Evolutionary conservation across 208 protist species (phyloP).

Genomic region (Trypanosoma platydactyli): DNA sequence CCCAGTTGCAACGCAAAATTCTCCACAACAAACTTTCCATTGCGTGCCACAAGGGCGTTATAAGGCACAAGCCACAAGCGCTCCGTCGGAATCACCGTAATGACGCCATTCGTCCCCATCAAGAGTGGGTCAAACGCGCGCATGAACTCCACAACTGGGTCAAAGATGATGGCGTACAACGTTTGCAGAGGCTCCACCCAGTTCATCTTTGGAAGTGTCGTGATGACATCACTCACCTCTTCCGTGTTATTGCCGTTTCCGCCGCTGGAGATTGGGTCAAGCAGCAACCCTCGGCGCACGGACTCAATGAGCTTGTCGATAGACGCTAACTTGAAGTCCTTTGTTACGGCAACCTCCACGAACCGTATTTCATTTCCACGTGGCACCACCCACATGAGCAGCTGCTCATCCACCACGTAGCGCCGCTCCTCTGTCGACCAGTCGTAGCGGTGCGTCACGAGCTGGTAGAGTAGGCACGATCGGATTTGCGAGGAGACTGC

Average conservation of each 20-base stretch:
- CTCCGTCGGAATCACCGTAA: slow-evolving; percentile 83
- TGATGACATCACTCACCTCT: slow-evolving; percentile 44
- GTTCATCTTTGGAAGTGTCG: slow-evolving; percentile 58
- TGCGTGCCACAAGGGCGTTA: slow-evolving; percentile 75
- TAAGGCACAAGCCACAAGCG: slow-evolving; percentile 84
- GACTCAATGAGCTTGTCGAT: slow-evolving; percentile 48
- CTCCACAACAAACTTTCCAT: slow-evolving; percentile 82
- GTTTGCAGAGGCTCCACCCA: slow-evolving; percentile 84
- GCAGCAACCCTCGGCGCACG: slow-evolving; percentile 54
- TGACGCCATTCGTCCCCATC: slow-evolving; percentile 48
- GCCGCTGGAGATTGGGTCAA: slow-evolving; percentile 45
- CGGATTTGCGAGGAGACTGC: slow-evolving; percentile 59
- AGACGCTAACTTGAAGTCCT: slow-evolving; percentile 69
- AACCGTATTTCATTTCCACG: slow-evolving; percentile 81
- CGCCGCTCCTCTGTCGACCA: slow-evolving; percentile 43
- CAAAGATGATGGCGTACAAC: slow-evolving; percentile 81
- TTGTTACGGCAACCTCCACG: slow-evolving; percentile 82
- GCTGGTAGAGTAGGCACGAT: slow-evolving; percentile 80
- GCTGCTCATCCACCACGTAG: slow-evolving; percentile 62
- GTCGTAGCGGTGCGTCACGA: slow-evolving; percentile 56
- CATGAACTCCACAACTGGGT: slow-evolving; percentile 87
- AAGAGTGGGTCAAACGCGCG: slow-evolving; percentile 60
- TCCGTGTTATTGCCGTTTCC: not conserved
- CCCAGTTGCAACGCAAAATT: slow-evolving; percentile 76
- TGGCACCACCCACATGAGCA: slow-evolving; percentile 87